These are phyloP conservation scores for Aspergillus olivimuriae DNA, from an alignment of 495 filamentous ascomycete species.

Conservation along the genomic window DNA sequence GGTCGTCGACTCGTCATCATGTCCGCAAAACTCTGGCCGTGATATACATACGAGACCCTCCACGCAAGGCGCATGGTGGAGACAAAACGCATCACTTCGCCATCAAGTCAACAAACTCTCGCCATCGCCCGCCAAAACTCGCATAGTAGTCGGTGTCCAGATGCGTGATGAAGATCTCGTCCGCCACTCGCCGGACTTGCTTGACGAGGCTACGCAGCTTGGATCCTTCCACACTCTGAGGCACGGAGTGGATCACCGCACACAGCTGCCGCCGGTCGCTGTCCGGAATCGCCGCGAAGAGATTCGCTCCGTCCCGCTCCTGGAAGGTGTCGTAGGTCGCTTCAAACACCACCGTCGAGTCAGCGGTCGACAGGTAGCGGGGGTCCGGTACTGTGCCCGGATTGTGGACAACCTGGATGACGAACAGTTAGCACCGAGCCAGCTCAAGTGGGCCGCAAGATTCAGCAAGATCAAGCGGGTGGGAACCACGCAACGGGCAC, in stretches of 20 bases:
- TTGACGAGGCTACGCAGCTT: conserved; percentile 29
- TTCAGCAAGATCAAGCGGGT: too few species aligned
- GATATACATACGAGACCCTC: too few species aligned
- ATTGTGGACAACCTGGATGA: conserved; percentile 42
- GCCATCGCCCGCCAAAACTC: conserved; percentile 36
- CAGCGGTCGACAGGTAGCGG: conserved; percentile 34
- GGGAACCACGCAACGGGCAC: too few species aligned
- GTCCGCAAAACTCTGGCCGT: too few species aligned
- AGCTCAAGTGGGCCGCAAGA: too few species aligned
- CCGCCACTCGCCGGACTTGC: conserved; percentile 28
- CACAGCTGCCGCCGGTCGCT: conserved; percentile 30
- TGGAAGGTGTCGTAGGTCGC: conserved; percentile 38
- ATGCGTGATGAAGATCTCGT: conserved; percentile 42
- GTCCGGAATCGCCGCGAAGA: conserved; percentile 28
- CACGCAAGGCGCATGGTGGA: too few species aligned
- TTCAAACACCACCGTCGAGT: conserved; percentile 43
- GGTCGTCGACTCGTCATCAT: too few species aligned
- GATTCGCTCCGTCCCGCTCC: conserved; percentile 24
- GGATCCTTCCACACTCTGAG: conserved; percentile 23
- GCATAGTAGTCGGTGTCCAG: conserved; percentile 39
- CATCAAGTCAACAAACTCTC: conserved; percentile 37
- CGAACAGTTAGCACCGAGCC: conserved; percentile 8
- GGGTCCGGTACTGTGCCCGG: conserved; percentile 41
- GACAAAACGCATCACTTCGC: conserved; percentile 25
- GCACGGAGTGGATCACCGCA: conserved; percentile 40